Conservation (phyloP, 2,329 filamentous ascomycete species). For the Cladosporium sp. region DNA sequence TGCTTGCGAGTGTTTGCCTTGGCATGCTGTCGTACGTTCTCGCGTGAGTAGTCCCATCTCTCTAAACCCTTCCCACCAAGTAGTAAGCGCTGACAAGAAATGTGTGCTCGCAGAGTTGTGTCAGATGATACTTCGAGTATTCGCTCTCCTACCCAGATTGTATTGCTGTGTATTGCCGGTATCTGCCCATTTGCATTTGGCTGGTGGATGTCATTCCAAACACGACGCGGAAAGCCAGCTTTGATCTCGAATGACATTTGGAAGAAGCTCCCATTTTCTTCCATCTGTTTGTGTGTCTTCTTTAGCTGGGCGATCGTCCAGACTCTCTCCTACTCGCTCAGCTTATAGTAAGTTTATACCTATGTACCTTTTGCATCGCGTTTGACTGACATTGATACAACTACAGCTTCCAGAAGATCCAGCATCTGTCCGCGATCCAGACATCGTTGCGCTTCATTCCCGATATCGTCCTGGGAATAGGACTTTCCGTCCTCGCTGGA, state of each 20-base stretch:
- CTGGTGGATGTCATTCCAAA: constrained; percentile 50
- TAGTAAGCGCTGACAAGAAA: constrained; percentile 17
- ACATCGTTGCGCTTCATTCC: constrained; percentile 37
- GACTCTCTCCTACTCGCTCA: no score
- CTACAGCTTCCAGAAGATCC: constrained; percentile 42
- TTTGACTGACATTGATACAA: no score
- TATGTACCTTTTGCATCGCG: constrained; percentile 1
- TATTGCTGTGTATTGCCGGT: no score
- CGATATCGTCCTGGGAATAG: constrained; percentile 34
- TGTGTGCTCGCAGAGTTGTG: constrained; percentile 16
- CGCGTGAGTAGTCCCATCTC: constrained; percentile 34
- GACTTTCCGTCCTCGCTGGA: constrained; percentile 43
- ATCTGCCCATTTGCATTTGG: constrained; percentile 39
- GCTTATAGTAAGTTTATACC: constrained; percentile 21
- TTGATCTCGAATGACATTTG: constrained; percentile 61
- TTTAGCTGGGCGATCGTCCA: constrained; percentile 38
- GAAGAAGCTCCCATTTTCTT: constrained; percentile 52
- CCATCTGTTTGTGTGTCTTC: constrained; percentile 46
- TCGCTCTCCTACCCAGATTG: background rate
- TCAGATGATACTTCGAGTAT: constrained; percentile 14
- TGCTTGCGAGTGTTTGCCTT: constrained; percentile 42
- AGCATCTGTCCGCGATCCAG: constrained; percentile 27
- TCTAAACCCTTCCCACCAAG: no score
- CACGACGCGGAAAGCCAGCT: constrained; percentile 43
- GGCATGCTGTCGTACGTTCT: constrained; percentile 51